Evolutionary conservation across 768 basidiomycete species (phyloP).

Genomic region (Lentinus tigrinus): DNA sequence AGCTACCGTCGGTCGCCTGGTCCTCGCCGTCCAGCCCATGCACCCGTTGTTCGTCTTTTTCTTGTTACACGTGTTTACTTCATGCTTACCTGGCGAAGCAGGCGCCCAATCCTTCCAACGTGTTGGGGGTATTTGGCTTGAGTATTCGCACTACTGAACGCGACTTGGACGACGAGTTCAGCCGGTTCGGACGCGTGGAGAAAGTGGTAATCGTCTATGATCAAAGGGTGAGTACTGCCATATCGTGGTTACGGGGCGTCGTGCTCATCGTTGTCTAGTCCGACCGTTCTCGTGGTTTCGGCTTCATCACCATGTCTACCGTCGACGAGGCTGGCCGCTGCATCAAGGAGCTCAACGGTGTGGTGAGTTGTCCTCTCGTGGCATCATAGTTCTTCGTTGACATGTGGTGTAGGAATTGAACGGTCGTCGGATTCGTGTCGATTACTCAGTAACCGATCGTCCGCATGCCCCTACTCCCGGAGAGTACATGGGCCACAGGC

Average conservation of each 20-base stretch:
- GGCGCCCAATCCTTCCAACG: slow-evolving; percentile 85
- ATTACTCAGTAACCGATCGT: slow-evolving; percentile 91
- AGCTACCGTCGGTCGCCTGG: slow-evolving; percentile 49
- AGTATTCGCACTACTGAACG: slow-evolving; percentile 93
- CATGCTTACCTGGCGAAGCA: slow-evolving; percentile 48
- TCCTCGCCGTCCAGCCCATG: slow-evolving; percentile 65
- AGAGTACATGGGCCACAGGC: slow-evolving; percentile 94
- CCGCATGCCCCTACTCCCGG: slow-evolving; percentile 97
- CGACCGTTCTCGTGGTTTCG: slow-evolving; percentile 95
- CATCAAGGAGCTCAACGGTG: slow-evolving; percentile 88
- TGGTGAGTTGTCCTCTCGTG: slow-evolving; percentile 51
- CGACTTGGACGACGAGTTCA: slow-evolving; percentile 94
- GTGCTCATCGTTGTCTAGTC: slow-evolving; percentile 49
- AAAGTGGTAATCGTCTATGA: slow-evolving; percentile 98
- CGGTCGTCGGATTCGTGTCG: slow-evolving; percentile 93
- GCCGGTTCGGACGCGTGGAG: slow-evolving; percentile 83
- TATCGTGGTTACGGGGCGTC: background rate
- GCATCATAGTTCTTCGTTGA: background rate
- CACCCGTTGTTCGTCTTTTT: slow-evolving; percentile 62
- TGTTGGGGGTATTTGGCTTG: slow-evolving; percentile 97
- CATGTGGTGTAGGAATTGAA: slow-evolving; percentile 71
- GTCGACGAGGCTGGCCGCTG: slow-evolving; percentile 87
- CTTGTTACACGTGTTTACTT: slow-evolving; percentile 7
- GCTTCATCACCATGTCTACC: slow-evolving; percentile 91
- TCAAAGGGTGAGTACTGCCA: slow-evolving; percentile 69